Percentiles rank a stretch among this genome's conserved stretches.
These are phyloP conservation scores for Penicillium oxalicum DNA, from an alignment of 2,329 filamentous ascomycete genomes.

Conservation along the genomic window DNA sequence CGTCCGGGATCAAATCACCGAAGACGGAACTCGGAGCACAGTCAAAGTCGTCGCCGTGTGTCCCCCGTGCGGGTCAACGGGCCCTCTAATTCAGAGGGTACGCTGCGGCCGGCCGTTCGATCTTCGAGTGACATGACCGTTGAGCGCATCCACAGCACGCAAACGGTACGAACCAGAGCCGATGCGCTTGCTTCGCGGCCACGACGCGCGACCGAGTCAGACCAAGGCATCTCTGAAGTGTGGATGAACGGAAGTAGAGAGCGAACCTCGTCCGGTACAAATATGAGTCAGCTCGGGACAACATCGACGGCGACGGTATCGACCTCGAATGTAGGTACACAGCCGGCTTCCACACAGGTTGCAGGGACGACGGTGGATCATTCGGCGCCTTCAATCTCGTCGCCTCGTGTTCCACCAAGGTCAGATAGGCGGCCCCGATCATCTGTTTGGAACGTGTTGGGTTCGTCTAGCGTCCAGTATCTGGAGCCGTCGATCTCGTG, in stretches of 20 bases:
- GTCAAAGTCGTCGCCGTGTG: slow-evolving; percentile 24
- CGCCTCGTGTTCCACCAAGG: slow-evolving; percentile 16
- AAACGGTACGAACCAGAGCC: slow-evolving; percentile 19
- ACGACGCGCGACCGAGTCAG: slow-evolving; percentile 32
- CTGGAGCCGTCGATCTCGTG: slow-evolving; percentile 70
- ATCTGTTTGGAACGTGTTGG: slow-evolving; percentile 27
- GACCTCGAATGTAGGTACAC: slow-evolving; percentile 10
- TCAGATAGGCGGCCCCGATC: slow-evolving; percentile 25
- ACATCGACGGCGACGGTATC: slow-evolving; percentile 23
- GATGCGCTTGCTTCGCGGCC: slow-evolving; percentile 22
- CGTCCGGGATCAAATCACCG: slow-evolving; percentile 25
- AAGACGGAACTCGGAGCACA: slow-evolving; percentile 34
- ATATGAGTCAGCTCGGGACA: slow-evolving; percentile 19
- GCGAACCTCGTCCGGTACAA: slow-evolving; percentile 16
- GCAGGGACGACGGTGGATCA: slow-evolving; percentile 7
- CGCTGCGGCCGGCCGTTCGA: slow-evolving; percentile 27
- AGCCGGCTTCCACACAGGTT: slow-evolving; percentile 1
- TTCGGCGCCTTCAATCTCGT: slow-evolving; percentile 6
- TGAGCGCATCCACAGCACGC: slow-evolving; percentile 26
- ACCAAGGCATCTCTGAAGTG: slow-evolving; percentile 22
- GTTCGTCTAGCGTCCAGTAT: slow-evolving; percentile 40
- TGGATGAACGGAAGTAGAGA: slow-evolving; percentile 22
- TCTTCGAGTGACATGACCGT: slow-evolving; percentile 35
- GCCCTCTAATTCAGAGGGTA: slow-evolving; percentile 32
- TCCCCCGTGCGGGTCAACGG: slow-evolving; percentile 30